Evolutionary conservation across 768 basidiomycete species (phyloP), one percentile per base, ranked within the genome.

Genomic region (Leccinum obscurum): DNA sequence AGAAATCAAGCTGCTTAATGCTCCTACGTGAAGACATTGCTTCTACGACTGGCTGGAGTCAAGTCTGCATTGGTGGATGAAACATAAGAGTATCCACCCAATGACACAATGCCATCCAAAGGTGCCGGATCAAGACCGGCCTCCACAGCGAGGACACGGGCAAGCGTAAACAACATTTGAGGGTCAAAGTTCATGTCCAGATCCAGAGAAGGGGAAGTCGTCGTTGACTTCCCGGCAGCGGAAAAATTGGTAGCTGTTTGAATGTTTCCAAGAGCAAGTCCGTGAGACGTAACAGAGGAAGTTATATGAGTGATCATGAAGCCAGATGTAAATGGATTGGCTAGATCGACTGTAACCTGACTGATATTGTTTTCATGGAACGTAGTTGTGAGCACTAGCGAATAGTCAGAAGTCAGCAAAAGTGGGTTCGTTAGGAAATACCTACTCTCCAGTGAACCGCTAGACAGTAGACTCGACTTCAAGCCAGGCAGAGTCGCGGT

Each of bases 101-200:
- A 70, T 24, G 75, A 59, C 9, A 91, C 85, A 58, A 92, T 85
- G 9, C 78, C 82, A 61, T 92, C 89, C 63, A 91, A 72, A 28
- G 87, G 87, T 6, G 78, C 75, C 1, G 83, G 81, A 60, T 83
- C 76, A 55, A 88, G 68, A 1, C 87, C 85, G 10, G 87, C 88
- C 57, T 86, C 78, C 13, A 86, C 78, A 4, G 87, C 87, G 11
- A 90, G 78, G 5, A 79, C 76, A n/a, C 88, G 82, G 34, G 87
- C 87, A 24, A 91, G 76, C 0, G 88, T 87, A 70, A 92, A 91
- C 39, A 92, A 75, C n/a, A 81, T 75, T 9, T 83, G 71, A 20
- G 88, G 87, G 63, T 89, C 84, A 62, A 86, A 80, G 68, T 90
- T 88, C 82, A 90, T 82, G 65, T 83, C 74, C 56, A 90, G 73